phyloP scores from a whole-genome alignment of 352 stramenopile genomes.

The Phytophthora pseudosyringae region DNA sequence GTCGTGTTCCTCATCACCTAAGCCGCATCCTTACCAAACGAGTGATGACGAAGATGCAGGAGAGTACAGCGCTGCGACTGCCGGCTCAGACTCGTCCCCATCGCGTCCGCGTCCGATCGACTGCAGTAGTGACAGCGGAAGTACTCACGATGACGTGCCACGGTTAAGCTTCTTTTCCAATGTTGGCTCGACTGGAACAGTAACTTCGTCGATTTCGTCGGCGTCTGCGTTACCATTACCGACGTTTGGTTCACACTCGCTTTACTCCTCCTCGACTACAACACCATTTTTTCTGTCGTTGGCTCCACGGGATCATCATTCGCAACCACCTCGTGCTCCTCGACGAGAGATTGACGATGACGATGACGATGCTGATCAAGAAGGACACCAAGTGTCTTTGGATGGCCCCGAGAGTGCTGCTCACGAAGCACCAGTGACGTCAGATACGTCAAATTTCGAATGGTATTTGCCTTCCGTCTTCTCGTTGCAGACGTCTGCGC shows the following conservation, averaged over 20 bases:
- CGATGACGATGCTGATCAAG: constrained; percentile 13
- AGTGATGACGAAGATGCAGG: constrained; percentile 24
- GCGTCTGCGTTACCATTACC: constrained; percentile 37
- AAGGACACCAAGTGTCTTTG: constrained; percentile 24
- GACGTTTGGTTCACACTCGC: constrained; percentile 50
- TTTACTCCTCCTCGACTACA: constrained; percentile 51
- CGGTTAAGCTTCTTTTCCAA: constrained; percentile 47
- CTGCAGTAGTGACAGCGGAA: constrained; percentile 21
- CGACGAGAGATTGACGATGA: constrained; percentile 30
- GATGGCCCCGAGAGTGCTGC: constrained; percentile 9
- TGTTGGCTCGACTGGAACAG: constrained; percentile 37
- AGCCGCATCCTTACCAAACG: not conserved
- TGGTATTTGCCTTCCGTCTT: constrained; percentile 83
- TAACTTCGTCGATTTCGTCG: constrained; percentile 31
- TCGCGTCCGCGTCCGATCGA: constrained; percentile 29
- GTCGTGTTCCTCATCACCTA: not conserved
- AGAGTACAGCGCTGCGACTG: constrained; percentile 32
- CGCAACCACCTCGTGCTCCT: constrained; percentile 10
- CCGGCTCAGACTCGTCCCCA: constrained; percentile 35
- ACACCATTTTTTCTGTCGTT: constrained; percentile 68
- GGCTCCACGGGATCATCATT: constrained; percentile 33
- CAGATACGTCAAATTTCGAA: constrained; percentile 63
- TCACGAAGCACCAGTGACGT: constrained; percentile 23
- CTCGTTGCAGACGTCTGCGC: constrained; percentile 65
- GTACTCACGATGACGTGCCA: constrained; percentile 31